Evolutionary conservation across 2,329 filamentous ascomycete species (phyloP).

Genomic region (Stachybotrys chlorohalonatus): DNA sequence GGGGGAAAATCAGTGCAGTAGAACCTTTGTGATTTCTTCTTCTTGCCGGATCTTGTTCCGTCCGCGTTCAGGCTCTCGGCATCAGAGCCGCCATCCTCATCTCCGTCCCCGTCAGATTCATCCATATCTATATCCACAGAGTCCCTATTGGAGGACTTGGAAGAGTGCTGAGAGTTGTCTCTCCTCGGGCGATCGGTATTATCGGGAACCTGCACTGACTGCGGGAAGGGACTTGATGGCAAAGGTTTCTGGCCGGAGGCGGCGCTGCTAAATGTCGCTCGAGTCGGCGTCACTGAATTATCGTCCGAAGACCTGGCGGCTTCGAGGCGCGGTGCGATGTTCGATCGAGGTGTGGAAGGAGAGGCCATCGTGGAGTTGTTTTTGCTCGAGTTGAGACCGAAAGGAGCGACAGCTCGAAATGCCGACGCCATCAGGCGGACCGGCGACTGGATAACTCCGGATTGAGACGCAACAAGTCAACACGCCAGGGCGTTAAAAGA

Average conservation of each 20-base stretch:
- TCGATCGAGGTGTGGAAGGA: slow-evolving; percentile 23
- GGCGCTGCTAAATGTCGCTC: slow-evolving; percentile 38
- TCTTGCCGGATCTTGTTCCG: slow-evolving; percentile 67
- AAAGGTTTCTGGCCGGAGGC: slow-evolving; percentile 43
- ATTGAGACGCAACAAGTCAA: too few relatives aligned
- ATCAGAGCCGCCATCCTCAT: slow-evolving; percentile 51
- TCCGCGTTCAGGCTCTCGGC: slow-evolving; percentile 56
- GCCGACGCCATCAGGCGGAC: slow-evolving; percentile 33
- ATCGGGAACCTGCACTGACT: slow-evolving; percentile 37
- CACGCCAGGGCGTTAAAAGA: too few relatives aligned
- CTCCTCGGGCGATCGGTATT: slow-evolving; percentile 26
- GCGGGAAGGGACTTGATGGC: slow-evolving; percentile 42
- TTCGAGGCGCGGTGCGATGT: slow-evolving; percentile 22
- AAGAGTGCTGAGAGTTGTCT: slow-evolving; percentile 52
- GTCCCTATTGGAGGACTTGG: slow-evolving; percentile 42
- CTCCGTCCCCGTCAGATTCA: slow-evolving; percentile 59
- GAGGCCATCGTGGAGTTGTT: slow-evolving; percentile 27
- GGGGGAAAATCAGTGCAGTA: slow-evolving; percentile 94
- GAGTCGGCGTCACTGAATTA: slow-evolving; percentile 54
- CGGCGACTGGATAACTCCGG: neutral
- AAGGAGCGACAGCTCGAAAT: slow-evolving; percentile 39
- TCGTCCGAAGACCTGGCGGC: slow-evolving; percentile 21
- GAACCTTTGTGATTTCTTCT: slow-evolving; percentile 94
- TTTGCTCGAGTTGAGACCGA: slow-evolving; percentile 21
- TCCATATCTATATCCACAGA: slow-evolving; percentile 70